Conservation (phyloP, 192 early-diverging fungal species). For the Entomortierella chlamydospora region DNA sequence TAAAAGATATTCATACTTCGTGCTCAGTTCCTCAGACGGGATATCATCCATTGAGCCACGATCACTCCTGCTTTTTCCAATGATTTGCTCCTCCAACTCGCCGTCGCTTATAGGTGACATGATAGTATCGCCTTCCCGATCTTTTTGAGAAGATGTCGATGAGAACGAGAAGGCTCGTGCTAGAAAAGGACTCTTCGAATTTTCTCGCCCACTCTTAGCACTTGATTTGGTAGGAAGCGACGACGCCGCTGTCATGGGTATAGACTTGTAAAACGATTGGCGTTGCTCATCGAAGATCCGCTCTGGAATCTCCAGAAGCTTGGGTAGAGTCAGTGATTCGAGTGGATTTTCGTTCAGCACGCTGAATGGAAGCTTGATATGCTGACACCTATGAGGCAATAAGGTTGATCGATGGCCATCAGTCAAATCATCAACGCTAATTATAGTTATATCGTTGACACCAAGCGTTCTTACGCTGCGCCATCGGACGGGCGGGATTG, state of each 20-base stretch:
- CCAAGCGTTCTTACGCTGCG: background rate
- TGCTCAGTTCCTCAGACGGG: conserved; percentile 30
- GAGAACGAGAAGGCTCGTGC: conserved; percentile 19
- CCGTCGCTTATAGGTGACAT: conserved; percentile 21
- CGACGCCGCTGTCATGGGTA: conserved; percentile 29
- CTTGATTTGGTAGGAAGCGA: background rate
- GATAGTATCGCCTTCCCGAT: conserved; percentile 37
- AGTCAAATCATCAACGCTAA: too few relatives aligned
- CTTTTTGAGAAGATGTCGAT: conserved; percentile 21
- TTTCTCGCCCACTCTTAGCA: background rate
- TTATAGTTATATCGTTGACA: background rate
- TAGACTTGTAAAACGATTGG: conserved; percentile 53
- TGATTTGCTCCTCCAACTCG: background rate
- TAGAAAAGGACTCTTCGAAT: conserved; percentile 11
- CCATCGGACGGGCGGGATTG: conserved; percentile 38
- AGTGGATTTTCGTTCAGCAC: conserved; percentile 49
- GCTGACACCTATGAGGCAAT: conserved; percentile 21
- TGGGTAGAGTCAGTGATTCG: conserved; percentile 45
- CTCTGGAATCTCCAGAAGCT: conserved; percentile 45
- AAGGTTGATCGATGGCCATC: too few relatives aligned
- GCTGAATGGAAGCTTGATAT: conserved; percentile 47
- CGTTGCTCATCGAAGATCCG: conserved; percentile 60
- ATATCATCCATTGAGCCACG: conserved; percentile 41
- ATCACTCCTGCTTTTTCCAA: conserved; percentile 15
- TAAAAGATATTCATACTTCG: conserved; percentile 21